Evolutionary conservation across 1,284 basidiomycete species (phyloP).

Genomic region (Meripilus lineatus): DNA sequence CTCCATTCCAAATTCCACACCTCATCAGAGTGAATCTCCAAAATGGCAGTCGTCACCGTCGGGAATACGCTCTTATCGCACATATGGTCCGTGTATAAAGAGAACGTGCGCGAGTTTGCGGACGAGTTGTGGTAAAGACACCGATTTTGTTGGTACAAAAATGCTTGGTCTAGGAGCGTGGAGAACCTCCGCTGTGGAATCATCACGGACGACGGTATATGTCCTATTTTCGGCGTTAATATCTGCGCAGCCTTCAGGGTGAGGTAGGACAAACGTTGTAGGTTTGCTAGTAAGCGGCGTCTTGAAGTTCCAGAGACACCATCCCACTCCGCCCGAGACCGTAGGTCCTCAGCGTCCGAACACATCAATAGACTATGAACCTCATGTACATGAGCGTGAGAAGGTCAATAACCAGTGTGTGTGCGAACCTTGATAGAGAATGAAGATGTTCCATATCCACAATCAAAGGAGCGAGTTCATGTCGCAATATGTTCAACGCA

Average conservation of each 20-base stretch:
- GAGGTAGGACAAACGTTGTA: slow-evolving; percentile 66
- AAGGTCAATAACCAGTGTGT: background rate
- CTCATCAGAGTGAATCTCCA: slow-evolving; percentile 87
- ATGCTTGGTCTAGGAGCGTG: slow-evolving; percentile 84
- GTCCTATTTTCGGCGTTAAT: slow-evolving; percentile 42
- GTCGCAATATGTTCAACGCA: slow-evolving; percentile 83
- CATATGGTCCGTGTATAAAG: slow-evolving; percentile 82
- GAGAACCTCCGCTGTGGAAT: slow-evolving; percentile 87
- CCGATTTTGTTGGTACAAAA: slow-evolving; percentile 69
- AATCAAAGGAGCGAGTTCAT: slow-evolving; percentile 80
- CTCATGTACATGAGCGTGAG: background rate
- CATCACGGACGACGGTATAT: slow-evolving; percentile 89
- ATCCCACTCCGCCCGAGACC: slow-evolving; percentile 83
- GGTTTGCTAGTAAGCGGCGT: slow-evolving; percentile 65
- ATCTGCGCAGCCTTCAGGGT: slow-evolving; percentile 3
- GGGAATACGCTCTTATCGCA: slow-evolving; percentile 85
- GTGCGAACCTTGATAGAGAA: slow-evolving; percentile 71
- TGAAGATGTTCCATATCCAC: slow-evolving; percentile 78
- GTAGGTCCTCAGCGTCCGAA: slow-evolving; percentile 77
- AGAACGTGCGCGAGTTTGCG: slow-evolving; percentile 55
- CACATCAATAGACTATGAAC: slow-evolving; percentile 81
- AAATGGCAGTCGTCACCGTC: slow-evolving; percentile 74
- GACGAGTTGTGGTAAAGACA: slow-evolving; percentile 81
- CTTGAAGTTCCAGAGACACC: slow-evolving; percentile 82
- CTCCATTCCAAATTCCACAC: slow-evolving; percentile 97